A percentile compares a stretch with the other conserved stretches of the same genome.
These are phyloP conservation scores for Cicer cuneatum DNA, from an alignment of 306 rosid species.

Conservation along the genomic window DNA sequence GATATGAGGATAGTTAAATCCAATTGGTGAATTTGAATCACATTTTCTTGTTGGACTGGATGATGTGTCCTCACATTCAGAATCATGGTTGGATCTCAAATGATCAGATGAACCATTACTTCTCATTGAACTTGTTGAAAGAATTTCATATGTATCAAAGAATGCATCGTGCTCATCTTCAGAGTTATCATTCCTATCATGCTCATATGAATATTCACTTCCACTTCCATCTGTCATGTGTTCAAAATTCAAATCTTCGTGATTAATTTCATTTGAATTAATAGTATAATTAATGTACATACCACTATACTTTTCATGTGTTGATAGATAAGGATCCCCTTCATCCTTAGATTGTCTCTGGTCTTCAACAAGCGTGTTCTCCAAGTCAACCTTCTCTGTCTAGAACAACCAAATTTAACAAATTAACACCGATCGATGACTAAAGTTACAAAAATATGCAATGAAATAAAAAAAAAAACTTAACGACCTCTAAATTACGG, in stretches of 20 bases:
- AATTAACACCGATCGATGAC: not conserved
- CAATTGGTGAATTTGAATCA: constrained; percentile 47
- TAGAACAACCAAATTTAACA: constrained; percentile 40
- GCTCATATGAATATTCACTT: constrained; percentile 77
- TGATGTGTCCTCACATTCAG: constrained; percentile 55
- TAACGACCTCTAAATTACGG: constrained; percentile 74
- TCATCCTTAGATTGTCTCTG: constrained; percentile 62
- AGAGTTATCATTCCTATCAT: constrained; percentile 71
- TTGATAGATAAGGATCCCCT: constrained; percentile 52
- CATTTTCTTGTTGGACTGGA: constrained; percentile 20
- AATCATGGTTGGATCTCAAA: constrained; percentile 42
- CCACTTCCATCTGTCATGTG: constrained; percentile 73
- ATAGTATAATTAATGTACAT: not conserved
- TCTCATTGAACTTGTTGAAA: constrained; percentile 66
- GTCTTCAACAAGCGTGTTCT: constrained; percentile 86
- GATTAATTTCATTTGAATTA: too few species aligned
- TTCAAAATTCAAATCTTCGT: not conserved
- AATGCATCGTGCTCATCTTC: constrained; percentile 81
- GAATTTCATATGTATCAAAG: constrained; percentile 76
- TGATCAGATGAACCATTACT: constrained; percentile 61
- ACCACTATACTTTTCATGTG: constrained; percentile 74
- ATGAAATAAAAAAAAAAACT: not conserved
- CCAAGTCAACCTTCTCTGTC: constrained; percentile 97
- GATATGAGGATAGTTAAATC: constrained; percentile 60
- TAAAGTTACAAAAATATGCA: not conserved